Evolutionary conservation across 129 eudicot genomes (phyloP).

Genomic region (Calendula officinalis): DNA sequence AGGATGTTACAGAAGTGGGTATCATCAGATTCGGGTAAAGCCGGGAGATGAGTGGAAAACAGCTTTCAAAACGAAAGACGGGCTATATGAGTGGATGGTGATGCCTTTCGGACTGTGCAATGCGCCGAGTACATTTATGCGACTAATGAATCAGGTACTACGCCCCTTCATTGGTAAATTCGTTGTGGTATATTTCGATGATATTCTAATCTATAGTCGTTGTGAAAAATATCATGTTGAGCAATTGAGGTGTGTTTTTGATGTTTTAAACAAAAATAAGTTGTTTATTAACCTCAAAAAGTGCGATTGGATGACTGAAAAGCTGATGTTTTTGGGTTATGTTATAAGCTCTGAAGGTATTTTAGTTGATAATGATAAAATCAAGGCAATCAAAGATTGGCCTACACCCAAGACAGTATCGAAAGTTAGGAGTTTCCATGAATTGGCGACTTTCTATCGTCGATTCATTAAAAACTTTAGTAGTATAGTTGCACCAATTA

Average conservation of each 20-base stretch:
- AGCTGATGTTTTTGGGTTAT: not conserved
- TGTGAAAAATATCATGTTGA: not conserved
- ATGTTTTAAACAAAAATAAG: not conserved
- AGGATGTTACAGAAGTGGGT: too few relatives aligned
- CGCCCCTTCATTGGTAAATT: not conserved
- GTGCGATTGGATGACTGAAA: not conserved
- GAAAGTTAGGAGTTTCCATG: not conserved
- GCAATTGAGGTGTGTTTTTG: not conserved
- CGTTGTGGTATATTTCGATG: too few relatives aligned
- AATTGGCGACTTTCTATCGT: not conserved
- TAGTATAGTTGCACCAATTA: not conserved
- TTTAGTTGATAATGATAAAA: not conserved
- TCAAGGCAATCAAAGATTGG: not conserved
- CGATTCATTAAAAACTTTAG: not conserved
- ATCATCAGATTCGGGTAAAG: too few relatives aligned
- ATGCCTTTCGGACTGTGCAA: too few relatives aligned
- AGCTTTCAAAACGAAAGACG: not conserved
- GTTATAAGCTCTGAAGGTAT: not conserved
- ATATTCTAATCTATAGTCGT: not conserved
- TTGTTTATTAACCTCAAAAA: not conserved
- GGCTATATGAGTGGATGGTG: not conserved
- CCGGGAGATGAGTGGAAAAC: not conserved
- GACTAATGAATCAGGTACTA: not conserved
- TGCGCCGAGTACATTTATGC: not conserved
- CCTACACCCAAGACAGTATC: not conserved